phyloP scores from a whole-genome alignment of 2,329 filamentous ascomycete species.

The Beauveria pseudobassiana region DNA sequence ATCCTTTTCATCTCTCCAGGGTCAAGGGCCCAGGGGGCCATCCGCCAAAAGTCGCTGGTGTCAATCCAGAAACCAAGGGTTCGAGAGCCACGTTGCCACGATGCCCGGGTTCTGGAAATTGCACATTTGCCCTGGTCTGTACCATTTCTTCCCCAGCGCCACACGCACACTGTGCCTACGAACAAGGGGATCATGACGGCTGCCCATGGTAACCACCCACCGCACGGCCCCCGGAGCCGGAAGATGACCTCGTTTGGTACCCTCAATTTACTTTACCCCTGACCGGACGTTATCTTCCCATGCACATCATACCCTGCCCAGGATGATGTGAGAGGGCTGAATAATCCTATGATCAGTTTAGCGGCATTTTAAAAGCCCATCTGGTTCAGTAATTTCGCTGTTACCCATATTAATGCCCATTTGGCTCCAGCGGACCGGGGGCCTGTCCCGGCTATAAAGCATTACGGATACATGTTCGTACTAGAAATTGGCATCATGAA shows the following conservation, averaged over 20 bases:
- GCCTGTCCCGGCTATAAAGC: too few species aligned
- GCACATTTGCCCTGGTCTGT: background rate
- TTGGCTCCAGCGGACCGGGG: too few species aligned
- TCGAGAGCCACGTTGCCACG: background rate
- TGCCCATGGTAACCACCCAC: background rate
- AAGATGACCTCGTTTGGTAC: background rate
- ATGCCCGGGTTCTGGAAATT: background rate
- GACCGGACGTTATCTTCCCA: background rate
- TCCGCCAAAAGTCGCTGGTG: too few species aligned
- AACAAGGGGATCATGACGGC: too few species aligned
- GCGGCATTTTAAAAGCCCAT: background rate
- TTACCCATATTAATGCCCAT: too few species aligned
- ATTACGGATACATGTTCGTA: too few species aligned
- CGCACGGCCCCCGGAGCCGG: background rate
- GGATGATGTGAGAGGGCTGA: too few species aligned
- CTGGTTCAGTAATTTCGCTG: background rate
- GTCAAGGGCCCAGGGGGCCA: too few species aligned
- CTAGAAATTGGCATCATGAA: too few species aligned
- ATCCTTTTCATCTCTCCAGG: too few species aligned
- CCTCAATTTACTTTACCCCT: slow-evolving; percentile 3
- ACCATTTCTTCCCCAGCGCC: background rate
- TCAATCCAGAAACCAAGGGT: background rate
- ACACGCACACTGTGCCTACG: background rate
- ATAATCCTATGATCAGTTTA: background rate
- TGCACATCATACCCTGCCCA: background rate